Evolutionary conservation across 495 filamentous ascomycete genomes (phyloP).

Genomic region (Schizothecium vesticola): DNA sequence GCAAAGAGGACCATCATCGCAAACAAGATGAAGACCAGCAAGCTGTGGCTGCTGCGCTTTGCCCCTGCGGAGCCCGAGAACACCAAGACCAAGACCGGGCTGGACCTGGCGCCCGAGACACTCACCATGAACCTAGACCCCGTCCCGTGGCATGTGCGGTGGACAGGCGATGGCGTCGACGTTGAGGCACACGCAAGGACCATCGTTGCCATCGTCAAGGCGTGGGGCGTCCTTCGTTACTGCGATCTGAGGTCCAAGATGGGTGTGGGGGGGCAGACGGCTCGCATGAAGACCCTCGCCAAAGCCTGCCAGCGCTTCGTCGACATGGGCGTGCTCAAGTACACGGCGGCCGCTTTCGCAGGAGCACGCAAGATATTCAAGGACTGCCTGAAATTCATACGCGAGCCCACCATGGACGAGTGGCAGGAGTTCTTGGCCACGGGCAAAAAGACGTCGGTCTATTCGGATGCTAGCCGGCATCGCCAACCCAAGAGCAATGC

Average conservation of each 20-base stretch:
- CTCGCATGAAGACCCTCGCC: constrained; percentile 64
- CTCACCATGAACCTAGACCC: constrained; percentile 39
- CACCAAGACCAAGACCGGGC: constrained; percentile 27
- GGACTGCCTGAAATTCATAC: constrained; percentile 66
- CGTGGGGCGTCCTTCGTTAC: constrained; percentile 44
- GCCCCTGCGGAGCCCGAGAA: constrained; percentile 36
- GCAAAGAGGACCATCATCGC: constrained; percentile 67
- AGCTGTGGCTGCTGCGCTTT: constrained; percentile 58
- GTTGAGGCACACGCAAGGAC: constrained; percentile 43
- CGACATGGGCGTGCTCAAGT: constrained; percentile 60
- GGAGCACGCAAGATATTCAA: constrained; percentile 43
- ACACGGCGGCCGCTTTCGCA: constrained; percentile 56
- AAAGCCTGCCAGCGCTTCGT: constrained; percentile 64
- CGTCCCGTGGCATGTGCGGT: constrained; percentile 42
- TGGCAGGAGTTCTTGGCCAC: constrained; percentile 48
- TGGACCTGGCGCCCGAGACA: constrained; percentile 27
- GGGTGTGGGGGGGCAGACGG: constrained; percentile 50
- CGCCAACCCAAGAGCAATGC: constrained; percentile 30
- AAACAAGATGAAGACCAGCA: constrained; percentile 61
- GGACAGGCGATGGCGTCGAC: constrained; percentile 51
- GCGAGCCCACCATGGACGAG: constrained; percentile 66
- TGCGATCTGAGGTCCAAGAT: constrained; percentile 61
- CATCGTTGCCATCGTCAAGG: constrained; percentile 43
- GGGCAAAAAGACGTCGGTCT: constrained; percentile 33
- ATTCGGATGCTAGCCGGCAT: constrained; percentile 26